Base-by-base conservation (phyloP, 257 asterid species). In the Lavandula angustifolia region DNA sequence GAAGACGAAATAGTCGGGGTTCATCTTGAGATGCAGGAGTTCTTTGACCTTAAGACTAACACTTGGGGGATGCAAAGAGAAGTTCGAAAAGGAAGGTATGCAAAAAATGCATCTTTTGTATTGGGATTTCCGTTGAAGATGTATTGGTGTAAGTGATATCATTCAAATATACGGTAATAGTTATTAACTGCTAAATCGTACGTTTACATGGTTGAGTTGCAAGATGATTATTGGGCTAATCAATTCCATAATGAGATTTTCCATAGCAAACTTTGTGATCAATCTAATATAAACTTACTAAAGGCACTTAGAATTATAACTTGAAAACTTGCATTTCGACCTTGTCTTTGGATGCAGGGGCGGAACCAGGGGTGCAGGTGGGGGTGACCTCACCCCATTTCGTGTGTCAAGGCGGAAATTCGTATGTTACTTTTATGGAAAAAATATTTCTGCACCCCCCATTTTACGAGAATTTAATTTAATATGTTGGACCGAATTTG, bases 51-150 rank as follows among this genome's bases (percentile, higher is more conserved):
- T 52, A 78, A 77, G 70, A 76, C 73, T 8, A 95, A 87, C 59
- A 76, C 81, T 60, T 88, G 78, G 58, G 31, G 60, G 6, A 31
- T 78, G 84, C 82, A 70, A n/a, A 74, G 70, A 68, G 95, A 86
- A 63, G 69, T 88, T 22, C 80, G 80, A 44, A 76, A 77, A 74
- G 98, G 98, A 86, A 91, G 97, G 97, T 91, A 76, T 46, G 53
- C 22, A 4, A 9, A n/a, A 3, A 35, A 17, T 53, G 37, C 47
- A 57, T 73, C 38, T 65, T 34, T 48, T 42, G 6, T 47, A 4
- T 51, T 32, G n/a, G 18, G 47, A 37, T 55, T 43, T 13, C 22
- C 40, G n/a, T 14, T 11, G 7, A 5, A 14, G 61, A 18, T 64
- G 43, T 22, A 48, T 51, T 16, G 16, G 50, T 69, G 12, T 44